A percentile compares a stretch with the other conserved stretches of the same genome.
phyloP scores from a whole-genome alignment of 2,329 filamentous ascomycete species.

The Ceratocystis albifundus region DNA sequence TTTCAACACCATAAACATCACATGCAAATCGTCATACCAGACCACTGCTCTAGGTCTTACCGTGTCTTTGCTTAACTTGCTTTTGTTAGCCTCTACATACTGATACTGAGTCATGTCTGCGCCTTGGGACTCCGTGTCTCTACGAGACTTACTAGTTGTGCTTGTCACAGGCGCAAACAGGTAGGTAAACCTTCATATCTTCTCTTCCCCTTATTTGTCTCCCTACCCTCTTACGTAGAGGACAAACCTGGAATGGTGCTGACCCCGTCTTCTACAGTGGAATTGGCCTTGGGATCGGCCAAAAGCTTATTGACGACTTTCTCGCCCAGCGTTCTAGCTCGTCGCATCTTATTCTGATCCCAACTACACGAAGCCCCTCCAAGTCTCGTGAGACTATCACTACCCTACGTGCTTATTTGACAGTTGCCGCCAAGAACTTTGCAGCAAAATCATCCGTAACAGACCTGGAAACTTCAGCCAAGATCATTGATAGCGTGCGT shows the following conservation, averaged over 20 bases:
- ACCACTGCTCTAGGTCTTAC: not conserved
- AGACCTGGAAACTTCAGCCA: constrained; percentile 47
- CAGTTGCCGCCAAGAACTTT: constrained; percentile 36
- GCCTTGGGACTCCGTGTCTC: constrained; percentile 19
- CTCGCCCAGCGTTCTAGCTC: constrained; percentile 53
- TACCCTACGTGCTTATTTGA: constrained; percentile 52
- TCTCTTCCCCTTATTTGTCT: not conserved
- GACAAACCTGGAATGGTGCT: not conserved
- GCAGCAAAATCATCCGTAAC: constrained; percentile 40
- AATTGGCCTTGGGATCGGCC: constrained; percentile 71
- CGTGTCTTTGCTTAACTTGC: not conserved
- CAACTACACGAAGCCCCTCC: constrained; percentile 63
- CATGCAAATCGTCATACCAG: not conserved
- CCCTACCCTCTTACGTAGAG: constrained; percentile 6
- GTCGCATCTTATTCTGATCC: constrained; percentile 64
- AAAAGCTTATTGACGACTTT: constrained; percentile 84
- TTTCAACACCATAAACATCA: not conserved
- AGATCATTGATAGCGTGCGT: constrained; percentile 33
- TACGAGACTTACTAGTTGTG: constrained; percentile 19
- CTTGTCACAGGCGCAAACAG: constrained; percentile 22
- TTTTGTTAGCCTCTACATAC: not conserved
- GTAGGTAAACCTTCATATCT: not conserved
- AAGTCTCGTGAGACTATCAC: constrained; percentile 65
- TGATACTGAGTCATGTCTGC: not conserved
- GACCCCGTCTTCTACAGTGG: constrained; percentile 46